These are phyloP conservation scores for Solanum ossicruentum DNA, from an alignment of 257 asterid genomes.

Conservation along the genomic window DNA sequence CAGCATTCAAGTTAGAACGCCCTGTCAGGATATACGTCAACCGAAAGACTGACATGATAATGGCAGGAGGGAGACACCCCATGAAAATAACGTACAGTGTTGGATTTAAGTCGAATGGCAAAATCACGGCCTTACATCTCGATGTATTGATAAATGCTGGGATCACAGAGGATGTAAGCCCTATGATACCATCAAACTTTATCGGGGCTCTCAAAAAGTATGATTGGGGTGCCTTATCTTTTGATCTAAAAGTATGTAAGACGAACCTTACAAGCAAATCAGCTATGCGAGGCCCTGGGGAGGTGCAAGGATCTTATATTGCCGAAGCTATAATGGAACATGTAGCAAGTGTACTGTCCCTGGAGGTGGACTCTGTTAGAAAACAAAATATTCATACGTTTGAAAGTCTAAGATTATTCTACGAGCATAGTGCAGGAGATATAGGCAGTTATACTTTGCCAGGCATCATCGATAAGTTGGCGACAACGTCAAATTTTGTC, in stretches of 20 bases:
- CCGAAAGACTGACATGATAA: slow-evolving; percentile 65
- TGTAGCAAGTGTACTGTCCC: slow-evolving; percentile 36
- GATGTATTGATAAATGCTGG: slow-evolving; percentile 61
- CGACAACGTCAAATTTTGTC: slow-evolving; percentile 19
- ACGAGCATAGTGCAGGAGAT: slow-evolving; percentile 25
- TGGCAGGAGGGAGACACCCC: slow-evolving; percentile 75
- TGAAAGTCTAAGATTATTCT: slow-evolving; percentile 40
- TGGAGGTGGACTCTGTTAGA: slow-evolving; percentile 43
- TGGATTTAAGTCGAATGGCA: slow-evolving; percentile 60
- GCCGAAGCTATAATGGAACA: slow-evolving; percentile 68
- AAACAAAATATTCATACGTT: slow-evolving; percentile 39
- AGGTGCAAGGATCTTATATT: slow-evolving; percentile 55
- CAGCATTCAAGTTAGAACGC: slow-evolving; percentile 50
- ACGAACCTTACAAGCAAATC: slow-evolving; percentile 58
- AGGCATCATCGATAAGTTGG: slow-evolving; percentile 40
- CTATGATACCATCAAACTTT: slow-evolving; percentile 30
- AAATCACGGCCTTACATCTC: slow-evolving; percentile 63
- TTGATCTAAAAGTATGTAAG: slow-evolving; percentile 55
- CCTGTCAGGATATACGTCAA: slow-evolving; percentile 62
- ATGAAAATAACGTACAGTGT: slow-evolving; percentile 61
- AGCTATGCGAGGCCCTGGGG: slow-evolving; percentile 80
- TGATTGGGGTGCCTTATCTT: slow-evolving; percentile 62
- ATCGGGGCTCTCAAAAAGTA: slow-evolving; percentile 41
- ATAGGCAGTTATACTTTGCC: slow-evolving; percentile 38
- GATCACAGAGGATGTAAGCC: slow-evolving; percentile 41